phyloP scores from a whole-genome alignment of 208 protist genomes.

The Trypanosoma grayi region DNA sequence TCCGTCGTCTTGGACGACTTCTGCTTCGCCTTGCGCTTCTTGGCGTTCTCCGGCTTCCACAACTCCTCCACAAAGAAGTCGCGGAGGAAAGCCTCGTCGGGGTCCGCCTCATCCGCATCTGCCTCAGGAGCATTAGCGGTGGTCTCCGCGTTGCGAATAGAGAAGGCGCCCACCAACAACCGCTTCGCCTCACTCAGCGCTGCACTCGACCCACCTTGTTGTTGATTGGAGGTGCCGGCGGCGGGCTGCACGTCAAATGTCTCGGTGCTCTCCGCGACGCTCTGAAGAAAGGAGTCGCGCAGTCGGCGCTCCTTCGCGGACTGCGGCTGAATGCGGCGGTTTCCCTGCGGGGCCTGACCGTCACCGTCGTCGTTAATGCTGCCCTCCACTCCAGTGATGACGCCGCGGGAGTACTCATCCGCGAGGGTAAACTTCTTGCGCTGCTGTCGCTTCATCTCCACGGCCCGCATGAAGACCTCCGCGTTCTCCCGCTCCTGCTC shows the following conservation, averaged over 20 bases:
- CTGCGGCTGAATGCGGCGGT: conserved; percentile 44
- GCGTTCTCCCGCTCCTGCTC: conserved; percentile 73
- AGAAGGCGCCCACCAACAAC: conserved; percentile 21
- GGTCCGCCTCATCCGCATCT: conserved; percentile 8
- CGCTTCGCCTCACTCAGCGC: conserved; percentile 8
- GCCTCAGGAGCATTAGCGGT: neutral
- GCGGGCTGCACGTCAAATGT: conserved; percentile 36
- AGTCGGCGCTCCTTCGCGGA: conserved; percentile 60
- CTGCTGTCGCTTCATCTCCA: conserved; percentile 35
- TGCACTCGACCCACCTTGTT: neutral
- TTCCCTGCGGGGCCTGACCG: neutral
- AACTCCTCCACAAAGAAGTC: conserved; percentile 79
- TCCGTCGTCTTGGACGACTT: conserved; percentile 7
- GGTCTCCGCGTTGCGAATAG: conserved; percentile 12
- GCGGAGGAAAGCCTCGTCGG: conserved; percentile 54
- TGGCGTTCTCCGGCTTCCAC: conserved; percentile 42
- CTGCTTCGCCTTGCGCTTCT: conserved; percentile 4
- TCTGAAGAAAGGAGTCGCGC: conserved; percentile 67
- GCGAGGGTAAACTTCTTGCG: conserved; percentile 57
- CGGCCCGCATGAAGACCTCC: conserved; percentile 42
- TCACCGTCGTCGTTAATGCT: conserved; percentile 22
- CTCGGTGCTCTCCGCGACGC: conserved; percentile 50
- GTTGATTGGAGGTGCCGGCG: neutral
- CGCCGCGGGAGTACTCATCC: conserved; percentile 78
- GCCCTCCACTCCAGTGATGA: conserved; percentile 35